Conservation (phyloP, 768 basidiomycete genomes). For the Solioccasus polychromus region DNA sequence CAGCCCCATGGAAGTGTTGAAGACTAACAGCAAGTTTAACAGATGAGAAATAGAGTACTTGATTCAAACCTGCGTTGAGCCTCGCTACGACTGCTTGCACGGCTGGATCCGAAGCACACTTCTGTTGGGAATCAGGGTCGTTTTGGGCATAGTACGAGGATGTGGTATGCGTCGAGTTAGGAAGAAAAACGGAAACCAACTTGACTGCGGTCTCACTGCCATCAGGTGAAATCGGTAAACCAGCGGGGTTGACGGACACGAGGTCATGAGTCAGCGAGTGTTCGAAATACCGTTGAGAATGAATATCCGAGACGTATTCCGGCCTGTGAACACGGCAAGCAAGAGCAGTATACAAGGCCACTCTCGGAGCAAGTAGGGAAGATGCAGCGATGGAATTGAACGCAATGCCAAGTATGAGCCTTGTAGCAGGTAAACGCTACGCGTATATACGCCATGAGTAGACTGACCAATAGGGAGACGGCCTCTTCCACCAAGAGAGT, state of each 20-base stretch:
- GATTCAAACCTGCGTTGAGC: slow-evolving; percentile 53
- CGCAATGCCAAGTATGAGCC: slow-evolving; percentile 57
- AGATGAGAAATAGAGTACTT: background rate
- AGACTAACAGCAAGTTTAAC: slow-evolving; percentile 40
- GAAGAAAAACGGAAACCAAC: slow-evolving; percentile 1
- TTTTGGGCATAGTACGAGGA: background rate
- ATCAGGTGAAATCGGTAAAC: background rate
- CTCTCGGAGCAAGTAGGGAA: slow-evolving; percentile 62
- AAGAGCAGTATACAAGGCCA: slow-evolving; percentile 73
- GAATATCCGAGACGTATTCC: slow-evolving; percentile 35
- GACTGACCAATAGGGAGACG: slow-evolving; percentile 70
- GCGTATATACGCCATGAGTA: background rate
- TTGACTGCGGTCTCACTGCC: background rate
- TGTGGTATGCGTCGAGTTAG: background rate
- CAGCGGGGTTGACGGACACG: background rate
- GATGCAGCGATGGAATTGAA: slow-evolving; percentile 53
- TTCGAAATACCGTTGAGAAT: background rate
- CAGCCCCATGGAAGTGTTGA: slow-evolving; percentile 64
- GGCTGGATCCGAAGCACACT: slow-evolving; percentile 66
- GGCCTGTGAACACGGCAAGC: slow-evolving; percentile 69
- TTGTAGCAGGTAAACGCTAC: slow-evolving; percentile 25
- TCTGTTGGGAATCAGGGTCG: slow-evolving; percentile 12
- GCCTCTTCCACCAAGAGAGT: slow-evolving; percentile 73
- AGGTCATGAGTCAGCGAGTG: background rate
- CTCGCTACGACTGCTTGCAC: slow-evolving; percentile 72